Evolutionary conservation across 1,284 basidiomycete genomes (phyloP), one percentile per base, ranked within the genome.

Genomic region (Microbotryum intermedium): DNA sequence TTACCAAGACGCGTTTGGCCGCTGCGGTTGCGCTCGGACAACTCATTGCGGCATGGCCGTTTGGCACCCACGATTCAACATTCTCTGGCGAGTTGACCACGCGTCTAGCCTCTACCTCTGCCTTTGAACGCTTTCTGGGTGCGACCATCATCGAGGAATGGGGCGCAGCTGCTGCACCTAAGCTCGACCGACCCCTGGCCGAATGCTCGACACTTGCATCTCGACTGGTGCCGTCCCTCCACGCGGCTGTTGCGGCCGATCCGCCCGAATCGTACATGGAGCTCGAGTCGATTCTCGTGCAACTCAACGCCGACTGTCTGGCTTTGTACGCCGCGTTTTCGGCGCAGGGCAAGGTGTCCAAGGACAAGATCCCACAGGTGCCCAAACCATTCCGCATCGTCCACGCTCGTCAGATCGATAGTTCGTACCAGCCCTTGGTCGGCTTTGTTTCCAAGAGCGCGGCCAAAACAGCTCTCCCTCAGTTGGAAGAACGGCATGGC

Each of bases 131-230:
- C 68, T 87, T 93, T 73, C 76, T 98, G 30, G 79, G 86, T 4
- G 85, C 89, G 6, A 83, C 90, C 42, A 82, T 97, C 66, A 77
- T 92, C 2, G 90, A 97, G 74, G 90, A 97, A 77, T 98, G 94
- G 95, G 89, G 92, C 0, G 67, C 71, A 26, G 70, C 69, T 4
- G 61, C 34, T 67, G 42, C 67, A 71, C 26, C 60, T 50, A 7
- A 21, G 56, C 4, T 20, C 42, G 43, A 29, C n/a, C 28, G 10
- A 18, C 66, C 29, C 26, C 59, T 50, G 50, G 59, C 53, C 45
- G 34, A 58, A 16, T 50, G 42, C 3, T 58, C 61, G 25, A 39
- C 60, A 2, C 85, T 58, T 77, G 55, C 55, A 30, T 39, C 59
- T 1, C 57, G 61, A n/a, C 52, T 63, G 18, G 49, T 94, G 53